Evolutionary conservation across 768 basidiomycete species (phyloP).

Genomic region (Rhodotorula kratochvilovae): DNA sequence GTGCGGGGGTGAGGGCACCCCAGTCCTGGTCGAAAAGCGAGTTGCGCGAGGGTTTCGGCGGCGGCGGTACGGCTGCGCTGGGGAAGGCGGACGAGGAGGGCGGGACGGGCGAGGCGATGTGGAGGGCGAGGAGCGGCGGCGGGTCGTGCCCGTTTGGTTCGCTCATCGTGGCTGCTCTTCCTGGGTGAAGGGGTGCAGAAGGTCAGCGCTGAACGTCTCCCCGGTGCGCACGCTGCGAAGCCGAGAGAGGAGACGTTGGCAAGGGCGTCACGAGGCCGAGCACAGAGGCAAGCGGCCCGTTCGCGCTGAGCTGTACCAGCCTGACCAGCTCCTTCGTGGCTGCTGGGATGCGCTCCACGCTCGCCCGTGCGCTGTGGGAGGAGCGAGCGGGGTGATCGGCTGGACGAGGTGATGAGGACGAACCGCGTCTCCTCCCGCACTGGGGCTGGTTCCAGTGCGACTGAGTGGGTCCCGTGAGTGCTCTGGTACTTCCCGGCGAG

Average conservation of each 20-base stretch:
- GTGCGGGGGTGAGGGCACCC: not conserved
- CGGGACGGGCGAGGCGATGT: slow-evolving; percentile 3
- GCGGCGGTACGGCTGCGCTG: not conserved
- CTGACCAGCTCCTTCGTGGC: too few species aligned
- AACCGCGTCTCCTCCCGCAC: not conserved
- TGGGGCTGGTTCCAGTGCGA: too few species aligned
- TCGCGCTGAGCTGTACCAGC: too few species aligned
- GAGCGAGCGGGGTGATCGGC: not conserved
- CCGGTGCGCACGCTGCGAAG: too few species aligned
- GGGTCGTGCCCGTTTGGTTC: not conserved
- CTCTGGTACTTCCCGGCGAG: too few species aligned
- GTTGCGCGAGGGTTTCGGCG: slow-evolving; percentile 5
- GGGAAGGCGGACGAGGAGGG: not conserved
- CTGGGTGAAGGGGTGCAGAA: too few species aligned
- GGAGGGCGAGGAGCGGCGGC: slow-evolving; percentile 17
- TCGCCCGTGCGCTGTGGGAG: not conserved
- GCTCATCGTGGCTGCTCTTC: not conserved
- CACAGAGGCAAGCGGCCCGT: too few species aligned
- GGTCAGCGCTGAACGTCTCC: not conserved
- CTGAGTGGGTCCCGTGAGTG: too few species aligned
- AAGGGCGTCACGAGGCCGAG: too few species aligned
- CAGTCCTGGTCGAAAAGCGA: slow-evolving; percentile 26
- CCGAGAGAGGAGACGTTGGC: too few species aligned
- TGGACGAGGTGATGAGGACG: not conserved
- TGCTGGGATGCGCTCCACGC: not conserved